These are phyloP conservation scores for Colletotrichum australisinense DNA, from an alignment of 2,329 filamentous ascomycete species.

Conservation along the genomic window DNA sequence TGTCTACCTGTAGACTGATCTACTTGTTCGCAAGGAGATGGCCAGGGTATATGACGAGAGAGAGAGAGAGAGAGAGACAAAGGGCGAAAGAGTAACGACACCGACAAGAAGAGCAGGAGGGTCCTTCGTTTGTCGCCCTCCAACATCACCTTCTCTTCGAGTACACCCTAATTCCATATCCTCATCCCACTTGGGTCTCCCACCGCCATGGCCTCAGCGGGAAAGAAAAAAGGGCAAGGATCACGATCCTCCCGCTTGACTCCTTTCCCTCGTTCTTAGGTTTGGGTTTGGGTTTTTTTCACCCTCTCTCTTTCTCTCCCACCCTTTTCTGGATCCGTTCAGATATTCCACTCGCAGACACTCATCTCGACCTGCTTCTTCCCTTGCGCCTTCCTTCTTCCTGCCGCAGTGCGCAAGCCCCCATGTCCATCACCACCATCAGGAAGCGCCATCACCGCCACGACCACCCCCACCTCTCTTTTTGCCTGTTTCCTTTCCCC, in stretches of 20 bases:
- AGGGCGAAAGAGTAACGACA: neutral
- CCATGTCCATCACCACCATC: neutral
- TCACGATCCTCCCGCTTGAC: slow-evolving; percentile 30
- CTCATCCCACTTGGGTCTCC: neutral
- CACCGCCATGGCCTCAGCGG: neutral
- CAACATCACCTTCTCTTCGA: neutral
- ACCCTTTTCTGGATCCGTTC: neutral
- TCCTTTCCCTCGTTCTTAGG: slow-evolving; percentile 23
- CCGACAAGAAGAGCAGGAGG: neutral
- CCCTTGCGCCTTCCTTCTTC: neutral
- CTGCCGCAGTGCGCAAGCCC: neutral
- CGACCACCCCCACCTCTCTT: neutral
- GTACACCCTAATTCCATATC: neutral
- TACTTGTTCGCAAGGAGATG: neutral
- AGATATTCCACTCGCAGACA: neutral
- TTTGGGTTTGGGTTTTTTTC: neutral
- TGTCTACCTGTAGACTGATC: neutral
- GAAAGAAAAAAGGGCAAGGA: slow-evolving; percentile 15
- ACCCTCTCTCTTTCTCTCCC: slow-evolving; percentile 7
- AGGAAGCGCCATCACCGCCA: neutral
- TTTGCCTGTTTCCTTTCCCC: neutral
- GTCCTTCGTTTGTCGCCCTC: neutral
- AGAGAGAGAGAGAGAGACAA: neutral
- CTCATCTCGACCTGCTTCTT: neutral
- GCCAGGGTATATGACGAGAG: neutral